A percentile compares a stretch with the other conserved stretches of the same genome.
Conservation (phyloP, 768 basidiomycete species). For the Tricholoma terreum region DNA sequence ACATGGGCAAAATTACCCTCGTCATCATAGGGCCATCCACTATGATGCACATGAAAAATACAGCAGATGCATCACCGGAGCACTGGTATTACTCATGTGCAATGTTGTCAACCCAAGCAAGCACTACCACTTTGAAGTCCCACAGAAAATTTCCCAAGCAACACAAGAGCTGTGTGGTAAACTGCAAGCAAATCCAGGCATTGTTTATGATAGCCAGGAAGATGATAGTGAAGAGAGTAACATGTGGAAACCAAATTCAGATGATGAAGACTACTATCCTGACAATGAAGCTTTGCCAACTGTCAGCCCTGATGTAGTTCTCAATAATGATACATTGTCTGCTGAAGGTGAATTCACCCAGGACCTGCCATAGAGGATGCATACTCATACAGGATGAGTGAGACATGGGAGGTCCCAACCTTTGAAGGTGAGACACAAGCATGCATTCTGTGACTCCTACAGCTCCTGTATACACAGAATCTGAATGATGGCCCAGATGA, state of each 20-base stretch:
- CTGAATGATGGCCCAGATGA: background rate
- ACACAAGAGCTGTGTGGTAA: background rate
- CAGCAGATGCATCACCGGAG: background rate
- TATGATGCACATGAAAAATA: slow-evolving; percentile 3
- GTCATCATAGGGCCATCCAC: slow-evolving; percentile 6
- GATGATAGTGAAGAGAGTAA: no score
- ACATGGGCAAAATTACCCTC: background rate
- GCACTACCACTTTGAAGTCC: background rate
- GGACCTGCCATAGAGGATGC: no score
- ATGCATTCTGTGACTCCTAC: background rate
- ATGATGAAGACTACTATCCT: background rate
- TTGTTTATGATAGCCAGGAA: no score
- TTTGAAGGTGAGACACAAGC: background rate
- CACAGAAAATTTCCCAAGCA: background rate
- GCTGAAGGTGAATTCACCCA: no score
- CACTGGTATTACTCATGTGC: background rate
- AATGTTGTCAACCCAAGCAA: background rate
- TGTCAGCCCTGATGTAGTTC: background rate
- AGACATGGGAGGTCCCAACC: no score
- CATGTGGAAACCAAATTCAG: no score
- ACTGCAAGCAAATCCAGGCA: no score
- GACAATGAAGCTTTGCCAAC: background rate
- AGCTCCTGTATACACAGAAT: background rate
- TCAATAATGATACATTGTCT: background rate
- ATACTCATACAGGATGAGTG: no score